Evolutionary conservation across 2,329 filamentous ascomycete genomes (phyloP).

Genomic region (Aspergillus quadrilineatus): DNA sequence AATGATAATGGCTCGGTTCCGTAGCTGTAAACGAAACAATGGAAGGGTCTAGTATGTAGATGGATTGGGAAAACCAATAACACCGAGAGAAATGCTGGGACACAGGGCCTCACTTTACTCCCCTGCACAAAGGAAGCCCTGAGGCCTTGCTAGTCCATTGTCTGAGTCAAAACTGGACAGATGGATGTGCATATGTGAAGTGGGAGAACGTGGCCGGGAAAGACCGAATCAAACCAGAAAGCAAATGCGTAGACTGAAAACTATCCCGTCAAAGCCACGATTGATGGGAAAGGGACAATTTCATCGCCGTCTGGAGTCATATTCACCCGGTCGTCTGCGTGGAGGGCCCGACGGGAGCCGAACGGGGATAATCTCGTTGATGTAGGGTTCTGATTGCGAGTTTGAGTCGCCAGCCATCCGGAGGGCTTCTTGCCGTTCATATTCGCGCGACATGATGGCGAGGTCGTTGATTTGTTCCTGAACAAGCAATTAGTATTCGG

Average conservation of each 20-base stretch:
- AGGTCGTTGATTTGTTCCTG: conserved; percentile 53
- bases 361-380: conserved; percentile 45
- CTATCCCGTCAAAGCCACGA: not conserved
- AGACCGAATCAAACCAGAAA: not conserved
- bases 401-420: conserved; percentile 39
- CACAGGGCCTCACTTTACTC: not conserved
- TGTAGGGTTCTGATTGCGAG: conserved; percentile 38
- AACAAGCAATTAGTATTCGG: conserved; percentile 12
- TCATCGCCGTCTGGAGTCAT: conserved; percentile 29
- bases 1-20: not conserved
- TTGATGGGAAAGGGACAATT: not conserved
- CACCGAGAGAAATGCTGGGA: not conserved
- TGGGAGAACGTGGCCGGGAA: not conserved
- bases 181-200: not conserved
- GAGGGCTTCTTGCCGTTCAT: conserved; percentile 48
- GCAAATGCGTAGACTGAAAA: not conserved
- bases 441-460: conserved; percentile 47
- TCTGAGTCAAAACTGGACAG: not conserved
- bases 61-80: not conserved
- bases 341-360: conserved; percentile 26
- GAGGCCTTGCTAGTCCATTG: not conserved
- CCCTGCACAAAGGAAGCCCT: not conserved
- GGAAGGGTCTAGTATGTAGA: not conserved
- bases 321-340: conserved; percentile 29
- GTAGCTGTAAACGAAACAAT: not conserved